These are phyloP conservation scores for Rhodotorula babjevae DNA, from an alignment of 768 basidiomycete species.

Conservation along the genomic window DNA sequence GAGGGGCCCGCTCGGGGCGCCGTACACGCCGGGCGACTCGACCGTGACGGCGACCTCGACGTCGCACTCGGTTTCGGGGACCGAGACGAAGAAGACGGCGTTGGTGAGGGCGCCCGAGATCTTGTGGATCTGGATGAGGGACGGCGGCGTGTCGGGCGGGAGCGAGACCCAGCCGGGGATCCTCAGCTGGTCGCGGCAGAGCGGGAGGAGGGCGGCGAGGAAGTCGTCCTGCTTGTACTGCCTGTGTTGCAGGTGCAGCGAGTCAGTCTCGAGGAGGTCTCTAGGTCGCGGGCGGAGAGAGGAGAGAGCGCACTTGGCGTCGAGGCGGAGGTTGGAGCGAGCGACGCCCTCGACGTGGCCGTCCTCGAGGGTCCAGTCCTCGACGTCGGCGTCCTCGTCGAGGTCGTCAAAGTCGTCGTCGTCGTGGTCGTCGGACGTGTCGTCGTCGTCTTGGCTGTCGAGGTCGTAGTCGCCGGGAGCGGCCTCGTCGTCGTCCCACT, in stretches of 20 bases:
- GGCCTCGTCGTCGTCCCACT: constrained; percentile 19
- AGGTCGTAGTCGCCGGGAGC: constrained; percentile 5
- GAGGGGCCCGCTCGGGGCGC: background rate
- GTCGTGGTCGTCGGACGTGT: constrained; percentile 12
- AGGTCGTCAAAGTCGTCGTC: constrained; percentile 4
- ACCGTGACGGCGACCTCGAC: constrained; percentile 40
- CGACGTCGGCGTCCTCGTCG: constrained; percentile 32
- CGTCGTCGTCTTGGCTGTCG: constrained; percentile 24
- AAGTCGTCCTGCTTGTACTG: constrained; percentile 34
- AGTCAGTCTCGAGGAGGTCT: background rate
- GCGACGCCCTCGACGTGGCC: constrained; percentile 42
- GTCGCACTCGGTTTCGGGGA: constrained; percentile 46
- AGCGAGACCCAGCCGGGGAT: constrained; percentile 38
- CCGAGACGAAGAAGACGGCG: constrained; percentile 92
- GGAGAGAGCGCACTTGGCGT: constrained; percentile 35
- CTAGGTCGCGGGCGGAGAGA: too few relatives aligned
- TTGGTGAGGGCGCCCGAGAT: constrained; percentile 92
- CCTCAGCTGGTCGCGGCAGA: constrained; percentile 36
- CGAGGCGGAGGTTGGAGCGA: constrained; percentile 25
- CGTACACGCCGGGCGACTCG: constrained; percentile 41
- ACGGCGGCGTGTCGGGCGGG: constrained; percentile 18
- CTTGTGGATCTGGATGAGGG: constrained; percentile 50
- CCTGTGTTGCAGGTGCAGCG: constrained; percentile 1
- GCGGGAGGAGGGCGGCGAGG: constrained; percentile 27
- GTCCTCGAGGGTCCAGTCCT: constrained; percentile 36